Evolutionary conservation across 805 yeast species (phyloP).

Genomic region (Pichia pseudocactophila): DNA sequence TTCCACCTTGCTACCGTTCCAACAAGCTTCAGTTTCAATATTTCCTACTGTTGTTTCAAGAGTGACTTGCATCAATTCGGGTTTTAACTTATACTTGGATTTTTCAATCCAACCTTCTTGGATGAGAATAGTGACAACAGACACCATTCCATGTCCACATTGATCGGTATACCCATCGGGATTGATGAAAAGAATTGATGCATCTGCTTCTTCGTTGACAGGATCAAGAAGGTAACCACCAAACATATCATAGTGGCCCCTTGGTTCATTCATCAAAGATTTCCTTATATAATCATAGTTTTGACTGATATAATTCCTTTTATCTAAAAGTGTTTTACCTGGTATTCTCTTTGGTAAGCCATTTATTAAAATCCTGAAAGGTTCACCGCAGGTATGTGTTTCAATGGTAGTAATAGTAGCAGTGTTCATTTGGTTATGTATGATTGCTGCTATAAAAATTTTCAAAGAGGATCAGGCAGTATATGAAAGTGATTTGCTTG

Average conservation of each 20-base stretch:
- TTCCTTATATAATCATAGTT: slow-evolving; percentile 20
- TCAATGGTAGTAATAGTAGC: slow-evolving; percentile 15
- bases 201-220: slow-evolving; percentile 15
- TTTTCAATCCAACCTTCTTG: slow-evolving; percentile 15
- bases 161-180: slow-evolving; percentile 24
- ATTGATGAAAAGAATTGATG: slow-evolving; percentile 20
- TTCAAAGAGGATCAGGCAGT: too few species aligned
- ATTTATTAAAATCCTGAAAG: slow-evolving; percentile 15
- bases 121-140: slow-evolving; percentile 18
- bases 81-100: slow-evolving; percentile 14
- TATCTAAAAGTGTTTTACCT: slow-evolving; percentile 19
- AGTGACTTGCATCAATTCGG: slow-evolving; percentile 15
- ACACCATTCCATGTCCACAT: slow-evolving; percentile 25
- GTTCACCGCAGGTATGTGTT: slow-evolving; percentile 24
- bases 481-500: too few species aligned
- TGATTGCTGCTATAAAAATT: too few species aligned
- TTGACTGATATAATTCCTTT: slow-evolving; percentile 13
- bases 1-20: slow-evolving; percentile 20
- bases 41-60: slow-evolving; percentile 23
- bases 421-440: slow-evolving; percentile 1
- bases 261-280: slow-evolving; percentile 22
- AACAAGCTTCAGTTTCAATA: slow-evolving; percentile 16
- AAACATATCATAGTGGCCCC: slow-evolving; percentile 26
- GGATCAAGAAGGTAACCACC: slow-evolving; percentile 21
- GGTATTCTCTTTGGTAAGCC: slow-evolving; percentile 18